phyloP scores from a whole-genome alignment of 2,329 filamentous ascomycete species.

The Aspergillus sp. region DNA sequence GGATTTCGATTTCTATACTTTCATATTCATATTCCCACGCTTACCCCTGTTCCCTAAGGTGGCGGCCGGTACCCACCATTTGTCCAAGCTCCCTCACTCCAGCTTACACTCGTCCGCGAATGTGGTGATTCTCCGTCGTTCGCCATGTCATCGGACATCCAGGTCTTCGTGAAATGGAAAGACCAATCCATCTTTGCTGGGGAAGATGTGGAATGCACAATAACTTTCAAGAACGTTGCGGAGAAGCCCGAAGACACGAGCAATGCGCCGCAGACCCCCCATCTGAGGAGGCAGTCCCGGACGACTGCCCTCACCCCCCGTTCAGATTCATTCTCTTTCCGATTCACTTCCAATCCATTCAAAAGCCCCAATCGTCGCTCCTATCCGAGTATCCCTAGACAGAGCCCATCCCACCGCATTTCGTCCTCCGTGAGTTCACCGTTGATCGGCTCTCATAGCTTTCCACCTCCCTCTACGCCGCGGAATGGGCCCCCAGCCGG shows the following conservation, averaged over 20 bases:
- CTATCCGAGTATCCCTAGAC: slow-evolving; percentile 32
- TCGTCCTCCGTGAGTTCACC: slow-evolving; percentile 43
- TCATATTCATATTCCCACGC: slow-evolving; percentile 9
- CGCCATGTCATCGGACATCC: slow-evolving; percentile 69
- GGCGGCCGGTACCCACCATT: slow-evolving; percentile 21
- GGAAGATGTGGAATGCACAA: slow-evolving; percentile 91
- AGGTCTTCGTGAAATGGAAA: slow-evolving; percentile 93
- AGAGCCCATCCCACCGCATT: slow-evolving; percentile 37
- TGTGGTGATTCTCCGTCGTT: slow-evolving; percentile 32
- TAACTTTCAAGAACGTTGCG: slow-evolving; percentile 89
- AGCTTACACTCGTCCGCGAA: slow-evolving; percentile 23
- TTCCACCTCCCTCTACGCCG: slow-evolving; percentile 39
- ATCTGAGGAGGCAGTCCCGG: slow-evolving; percentile 40
- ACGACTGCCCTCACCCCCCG: slow-evolving; percentile 31
- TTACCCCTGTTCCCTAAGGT: slow-evolving; percentile 8
- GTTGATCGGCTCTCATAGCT: slow-evolving; percentile 40
- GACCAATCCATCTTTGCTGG: slow-evolving; percentile 94
- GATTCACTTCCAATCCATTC: slow-evolving; percentile 38
- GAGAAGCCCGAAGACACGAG: slow-evolving; percentile 38
- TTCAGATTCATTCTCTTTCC: slow-evolving; percentile 40
- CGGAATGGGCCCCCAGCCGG: slow-evolving; percentile 35
- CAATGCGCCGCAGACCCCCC: slow-evolving; percentile 26
- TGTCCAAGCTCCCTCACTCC: slow-evolving; percentile 19
- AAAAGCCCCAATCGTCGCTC: slow-evolving; percentile 37
- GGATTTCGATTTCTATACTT: slow-evolving; percentile 3